These are phyloP conservation scores for Coemansia umbellata DNA, from an alignment of 192 early-diverging fungal species.

Conservation along the genomic window DNA sequence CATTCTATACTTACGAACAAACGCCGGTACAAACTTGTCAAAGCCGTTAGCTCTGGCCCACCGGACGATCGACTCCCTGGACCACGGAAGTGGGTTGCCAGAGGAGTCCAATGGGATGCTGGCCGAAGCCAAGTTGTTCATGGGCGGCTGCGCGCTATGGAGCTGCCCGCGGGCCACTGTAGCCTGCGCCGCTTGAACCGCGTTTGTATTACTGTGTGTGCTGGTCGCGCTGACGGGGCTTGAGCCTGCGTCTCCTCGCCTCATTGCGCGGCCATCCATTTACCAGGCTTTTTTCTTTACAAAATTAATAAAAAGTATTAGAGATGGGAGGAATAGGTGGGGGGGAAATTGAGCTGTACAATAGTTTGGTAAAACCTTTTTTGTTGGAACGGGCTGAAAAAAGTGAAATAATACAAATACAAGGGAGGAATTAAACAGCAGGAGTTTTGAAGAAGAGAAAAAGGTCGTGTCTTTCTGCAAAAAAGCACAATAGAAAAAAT, in stretches of 20 bases:
- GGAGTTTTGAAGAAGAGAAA: no score
- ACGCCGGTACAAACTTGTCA: constrained; percentile 37
- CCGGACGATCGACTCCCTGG: constrained; percentile 34
- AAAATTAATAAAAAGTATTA: no score
- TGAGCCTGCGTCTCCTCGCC: constrained; percentile 2
- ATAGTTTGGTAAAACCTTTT: no score
- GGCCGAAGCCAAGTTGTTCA: constrained; percentile 24
- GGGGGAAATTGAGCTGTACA: no score
- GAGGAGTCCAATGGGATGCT: constrained; percentile 31
- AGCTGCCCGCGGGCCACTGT: constrained; percentile 2
- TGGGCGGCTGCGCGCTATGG: constrained; percentile 2
- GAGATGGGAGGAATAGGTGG: no score
- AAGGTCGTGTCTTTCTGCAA: no score
- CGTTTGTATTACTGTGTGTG: neutral
- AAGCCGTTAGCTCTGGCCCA: constrained; percentile 41
- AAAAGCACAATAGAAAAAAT: no score
- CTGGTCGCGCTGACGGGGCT: neutral
- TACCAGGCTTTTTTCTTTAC: no score
- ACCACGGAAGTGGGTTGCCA: constrained; percentile 44
- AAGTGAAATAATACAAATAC: no score
- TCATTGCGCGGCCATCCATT: constrained; percentile 16
- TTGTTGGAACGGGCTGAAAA: no score
- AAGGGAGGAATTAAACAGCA: no score
- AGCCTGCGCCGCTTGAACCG: no score
- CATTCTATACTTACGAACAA: constrained; percentile 39